These are phyloP conservation scores for Cicer arietinum DNA, from an alignment of 306 rosid species.

Conservation along the genomic window DNA sequence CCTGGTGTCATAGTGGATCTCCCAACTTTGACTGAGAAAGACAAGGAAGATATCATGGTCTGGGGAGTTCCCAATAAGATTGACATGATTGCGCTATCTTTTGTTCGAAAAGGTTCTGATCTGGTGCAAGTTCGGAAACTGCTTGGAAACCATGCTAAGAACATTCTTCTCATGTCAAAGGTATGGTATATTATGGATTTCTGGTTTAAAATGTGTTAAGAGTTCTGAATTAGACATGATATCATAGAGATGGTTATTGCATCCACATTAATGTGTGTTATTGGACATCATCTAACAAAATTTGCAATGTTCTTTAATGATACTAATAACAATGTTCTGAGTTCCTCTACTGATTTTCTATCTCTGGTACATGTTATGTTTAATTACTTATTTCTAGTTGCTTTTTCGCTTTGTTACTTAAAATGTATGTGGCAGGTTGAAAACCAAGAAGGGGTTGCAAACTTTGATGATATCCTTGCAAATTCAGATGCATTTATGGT, in stretches of 20 bases:
- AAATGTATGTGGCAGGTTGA: conserved; percentile 72
- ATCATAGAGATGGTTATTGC: conserved; percentile 35
- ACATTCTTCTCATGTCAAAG: conserved; percentile 95
- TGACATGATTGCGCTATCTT: conserved; percentile 97
- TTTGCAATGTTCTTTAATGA: conserved; percentile 24
- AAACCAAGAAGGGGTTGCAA: conserved; percentile 98
- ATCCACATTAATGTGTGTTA: not conserved
- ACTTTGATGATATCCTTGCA: conserved; percentile 94
- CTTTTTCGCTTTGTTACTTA: not conserved
- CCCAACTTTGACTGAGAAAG: conserved; percentile 93
- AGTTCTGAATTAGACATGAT: conserved; percentile 21
- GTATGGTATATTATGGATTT: conserved; percentile 52
- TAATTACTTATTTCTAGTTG: not conserved
- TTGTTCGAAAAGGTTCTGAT: conserved; percentile 95
- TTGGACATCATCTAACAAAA: conserved; percentile 14
- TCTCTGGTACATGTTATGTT: conserved; percentile 26
- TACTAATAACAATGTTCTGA: not conserved
- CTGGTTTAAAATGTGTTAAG: not conserved
- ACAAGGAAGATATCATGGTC: conserved; percentile 80
- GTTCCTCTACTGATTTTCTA: not conserved
- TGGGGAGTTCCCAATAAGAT: conserved; percentile 95
- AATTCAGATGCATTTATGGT: conserved; percentile 98
- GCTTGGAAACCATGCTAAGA: conserved; percentile 86
- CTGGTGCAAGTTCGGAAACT: conserved; percentile 81
- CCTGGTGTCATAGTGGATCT: conserved; percentile 95